phyloP scores from a whole-genome alignment of 192 early-diverging fungal species.

The Umbelopsis sp. region DNA sequence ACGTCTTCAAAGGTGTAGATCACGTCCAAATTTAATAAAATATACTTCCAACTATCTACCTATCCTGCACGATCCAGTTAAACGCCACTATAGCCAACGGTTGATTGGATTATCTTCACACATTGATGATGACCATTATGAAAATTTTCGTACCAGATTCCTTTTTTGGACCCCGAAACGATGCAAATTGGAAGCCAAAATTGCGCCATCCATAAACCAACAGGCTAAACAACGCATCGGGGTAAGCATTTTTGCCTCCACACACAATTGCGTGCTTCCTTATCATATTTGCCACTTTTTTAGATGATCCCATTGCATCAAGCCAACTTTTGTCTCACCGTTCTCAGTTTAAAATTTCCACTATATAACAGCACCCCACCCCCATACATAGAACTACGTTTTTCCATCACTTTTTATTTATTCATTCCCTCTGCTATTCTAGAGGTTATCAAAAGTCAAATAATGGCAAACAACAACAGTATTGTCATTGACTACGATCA shows the following conservation, averaged over 20 bases:
- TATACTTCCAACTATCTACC: not conserved
- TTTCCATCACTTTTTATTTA: not conserved
- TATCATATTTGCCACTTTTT: constrained; percentile 8
- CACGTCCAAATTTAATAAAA: no score
- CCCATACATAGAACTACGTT: not conserved
- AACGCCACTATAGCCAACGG: not conserved
- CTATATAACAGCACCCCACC: not conserved
- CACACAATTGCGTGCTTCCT: constrained; percentile 11
- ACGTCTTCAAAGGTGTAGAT: no score
- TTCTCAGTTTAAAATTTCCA: not conserved
- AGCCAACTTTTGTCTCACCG: not conserved
- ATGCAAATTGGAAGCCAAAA: constrained; percentile 4
- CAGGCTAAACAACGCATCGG: not conserved
- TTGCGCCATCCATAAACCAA: not conserved
- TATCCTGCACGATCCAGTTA: not conserved
- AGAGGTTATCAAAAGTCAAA: not conserved
- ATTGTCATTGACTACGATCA: constrained; percentile 38
- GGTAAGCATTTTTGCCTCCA: not conserved
- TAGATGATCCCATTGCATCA: not conserved
- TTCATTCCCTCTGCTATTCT: not conserved
- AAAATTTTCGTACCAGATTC: not conserved
- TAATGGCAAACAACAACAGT: constrained; percentile 4
- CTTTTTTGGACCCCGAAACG: not conserved
- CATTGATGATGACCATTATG: not conserved
- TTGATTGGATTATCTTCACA: not conserved